phyloP scores from a whole-genome alignment of 306 rosid genomes.

The Crotalaria pallida region DNA sequence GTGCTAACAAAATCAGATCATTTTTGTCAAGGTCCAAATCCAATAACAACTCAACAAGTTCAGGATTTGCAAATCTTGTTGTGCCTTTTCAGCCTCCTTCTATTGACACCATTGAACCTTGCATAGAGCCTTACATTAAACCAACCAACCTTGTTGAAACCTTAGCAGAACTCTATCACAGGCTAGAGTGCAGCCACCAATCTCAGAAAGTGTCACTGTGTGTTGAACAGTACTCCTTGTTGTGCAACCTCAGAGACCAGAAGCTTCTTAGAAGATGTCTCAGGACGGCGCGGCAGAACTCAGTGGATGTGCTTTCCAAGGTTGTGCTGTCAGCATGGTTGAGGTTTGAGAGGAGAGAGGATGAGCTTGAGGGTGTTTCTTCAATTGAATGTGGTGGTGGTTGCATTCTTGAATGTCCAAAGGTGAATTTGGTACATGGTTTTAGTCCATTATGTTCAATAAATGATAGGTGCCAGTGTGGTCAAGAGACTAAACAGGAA shows the following conservation, averaged over 20 bases:
- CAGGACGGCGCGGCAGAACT: constrained; percentile 48
- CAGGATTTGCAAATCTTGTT: constrained; percentile 35
- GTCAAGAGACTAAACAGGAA: constrained; percentile 22
- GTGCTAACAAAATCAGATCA: constrained; percentile 36
- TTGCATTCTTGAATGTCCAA: constrained; percentile 57
- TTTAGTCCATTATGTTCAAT: constrained; percentile 32
- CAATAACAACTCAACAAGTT: constrained; percentile 17
- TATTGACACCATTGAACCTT: constrained; percentile 50
- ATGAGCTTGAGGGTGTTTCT: constrained; percentile 51
- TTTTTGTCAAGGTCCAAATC: constrained; percentile 46
- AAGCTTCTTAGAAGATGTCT: constrained; percentile 60
- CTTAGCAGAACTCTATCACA: constrained; percentile 44
- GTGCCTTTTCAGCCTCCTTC: constrained; percentile 53
- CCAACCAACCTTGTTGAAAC: constrained; percentile 47
- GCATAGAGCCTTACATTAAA: constrained; percentile 47
- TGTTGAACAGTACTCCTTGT: constrained; percentile 50
- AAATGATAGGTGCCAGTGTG: constrained; percentile 41
- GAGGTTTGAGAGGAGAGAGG: constrained; percentile 71
- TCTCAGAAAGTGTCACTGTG: constrained; percentile 37
- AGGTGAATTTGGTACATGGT: constrained; percentile 45
- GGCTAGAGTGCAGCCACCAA: constrained; percentile 39
- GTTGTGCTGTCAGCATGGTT: constrained; percentile 74
- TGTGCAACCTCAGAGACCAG: constrained; percentile 52
- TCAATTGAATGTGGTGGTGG: constrained; percentile 59
- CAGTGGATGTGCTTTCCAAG: constrained; percentile 54